Base-by-base conservation (phyloP, 164 flowering plant species). In the Magnolia sinica region DNA sequence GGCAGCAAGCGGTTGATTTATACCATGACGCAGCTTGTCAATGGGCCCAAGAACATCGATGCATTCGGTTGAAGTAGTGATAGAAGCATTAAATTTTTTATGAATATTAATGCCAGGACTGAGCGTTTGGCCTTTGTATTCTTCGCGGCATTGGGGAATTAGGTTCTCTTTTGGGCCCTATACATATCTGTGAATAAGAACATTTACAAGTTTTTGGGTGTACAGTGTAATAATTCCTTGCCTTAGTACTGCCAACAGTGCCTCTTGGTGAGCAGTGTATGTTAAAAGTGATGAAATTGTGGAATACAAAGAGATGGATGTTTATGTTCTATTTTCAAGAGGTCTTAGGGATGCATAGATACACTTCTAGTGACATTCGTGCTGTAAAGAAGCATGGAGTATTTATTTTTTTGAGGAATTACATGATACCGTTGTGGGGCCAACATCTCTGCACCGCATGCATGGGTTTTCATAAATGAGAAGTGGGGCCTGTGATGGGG, bases 151-250 rank as follows among this genome's bases (percentile, higher is more conserved):
- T 59, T 75, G 77, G 24, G 37, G 24, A 29, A 16, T 3, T 52
- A 61, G 66, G 22, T 37, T 65, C 22, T 68, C 61, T 61, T 65
- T 72, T 67, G 61, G 19, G 16, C 55, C 72, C 29, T 64, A 51
- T 50, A 29, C 18, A 70, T 74, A 61, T 76, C 76, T 80, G 76
- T 76, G 70, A 68, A 80, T 76, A 80, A 80, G 70, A 73, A 67
- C 1, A 51, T 9, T 66, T 22, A 64, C 50, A 61, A 52, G 76
- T 68, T 73, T 80, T 78, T 79, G 64, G 68, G 70, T 76, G 76
- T 76, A 76, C 76, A 80, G 76, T 73, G 76, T 50, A 68, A 64
- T 72, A 79, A 72, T 65, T 24, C 29, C 59, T 59, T 73, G 69
- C 59, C 45, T 58, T 24, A 23, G 18, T 66, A 11, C 23, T 67